Base-by-base conservation (phyloP, 768 basidiomycete species). In the Solioccasus polychromus region DNA sequence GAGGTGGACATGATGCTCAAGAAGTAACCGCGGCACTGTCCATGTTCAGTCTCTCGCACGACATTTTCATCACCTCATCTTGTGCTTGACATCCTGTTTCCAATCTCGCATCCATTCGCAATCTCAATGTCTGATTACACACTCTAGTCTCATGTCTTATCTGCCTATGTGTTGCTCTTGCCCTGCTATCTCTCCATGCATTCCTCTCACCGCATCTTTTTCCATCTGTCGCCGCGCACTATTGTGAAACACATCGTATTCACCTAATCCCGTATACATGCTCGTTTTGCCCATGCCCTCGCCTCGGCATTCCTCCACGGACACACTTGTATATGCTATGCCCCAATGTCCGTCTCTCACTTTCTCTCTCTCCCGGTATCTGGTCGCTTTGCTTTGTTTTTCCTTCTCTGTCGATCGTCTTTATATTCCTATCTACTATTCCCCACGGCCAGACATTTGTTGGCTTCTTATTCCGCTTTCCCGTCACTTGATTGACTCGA, bases 111-210 rank as follows among this genome's bases (percentile, higher is more conserved):
- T 68, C 53, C 37, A 59, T 51, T 52, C 49, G 47, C 64, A 67
- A 66, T 68, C 59, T 64, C 64, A 66, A 57, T 66, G 66, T 66
- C 66, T 68, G 66, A 66, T 61, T 68, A 68, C 47, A 59, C 64
- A 67, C 40, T 61, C 59, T 66, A 61, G 61, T 51, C 52, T 53
- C 66, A 66, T 67, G 66, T 68, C 61, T 51, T 54, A 53, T 55
- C 51, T 58, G 47, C 58, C 58, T 54, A 67, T 67, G 61, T 67
- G 61, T 63, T 62, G 54, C 67, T 61, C 52, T 60, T 64, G 51
- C 52, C 63, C 51, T 57, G 71, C 68, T 72, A 56, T 70, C 63
- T 53, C 42, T 50, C 52, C 54, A 67, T 70, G 67, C 67, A 60
- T 62, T 28, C 59, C 49, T 48, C 56, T 50, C 48, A 26, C 45